phyloP scores from a whole-genome alignment of 345 rosid genomes.

The Clausena lansium region DNA sequence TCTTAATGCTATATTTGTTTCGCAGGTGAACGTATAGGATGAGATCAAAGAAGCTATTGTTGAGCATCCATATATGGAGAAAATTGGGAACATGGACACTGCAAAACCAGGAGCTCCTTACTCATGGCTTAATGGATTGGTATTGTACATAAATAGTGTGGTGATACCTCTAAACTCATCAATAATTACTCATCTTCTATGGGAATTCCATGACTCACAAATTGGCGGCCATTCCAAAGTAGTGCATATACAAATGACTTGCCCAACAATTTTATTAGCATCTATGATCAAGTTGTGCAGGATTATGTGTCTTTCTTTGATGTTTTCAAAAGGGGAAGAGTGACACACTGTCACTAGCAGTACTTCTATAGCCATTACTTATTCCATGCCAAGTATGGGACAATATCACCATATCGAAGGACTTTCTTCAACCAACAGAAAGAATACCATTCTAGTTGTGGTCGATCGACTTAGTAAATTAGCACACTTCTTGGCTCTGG shows the following conservation, averaged over 20 bases:
- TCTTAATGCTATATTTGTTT: neutral
- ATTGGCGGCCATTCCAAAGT: neutral
- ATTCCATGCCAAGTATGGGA: neutral
- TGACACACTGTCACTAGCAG: neutral
- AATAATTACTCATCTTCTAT: neutral
- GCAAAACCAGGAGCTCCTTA: neutral
- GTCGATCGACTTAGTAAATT: no score
- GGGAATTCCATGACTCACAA: neutral
- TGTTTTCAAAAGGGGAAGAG: neutral
- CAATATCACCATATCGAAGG: no score
- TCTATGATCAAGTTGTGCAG: neutral
- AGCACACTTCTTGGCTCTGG: no score
- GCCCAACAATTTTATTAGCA: conserved; percentile 4
- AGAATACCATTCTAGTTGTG: no score
- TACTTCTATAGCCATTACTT: neutral
- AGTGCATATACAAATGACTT: neutral
- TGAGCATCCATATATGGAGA: neutral
- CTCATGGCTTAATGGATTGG: neutral
- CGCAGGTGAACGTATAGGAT: neutral
- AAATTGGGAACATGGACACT: neutral
- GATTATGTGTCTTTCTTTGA: neutral
- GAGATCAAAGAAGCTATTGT: neutral
- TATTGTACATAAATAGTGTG: neutral
- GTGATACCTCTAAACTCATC: neutral
- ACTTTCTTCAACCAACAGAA: no score